phyloP scores from a whole-genome alignment of 371 early-diverging fungal species.

The Actinomortierella wolfii region DNA sequence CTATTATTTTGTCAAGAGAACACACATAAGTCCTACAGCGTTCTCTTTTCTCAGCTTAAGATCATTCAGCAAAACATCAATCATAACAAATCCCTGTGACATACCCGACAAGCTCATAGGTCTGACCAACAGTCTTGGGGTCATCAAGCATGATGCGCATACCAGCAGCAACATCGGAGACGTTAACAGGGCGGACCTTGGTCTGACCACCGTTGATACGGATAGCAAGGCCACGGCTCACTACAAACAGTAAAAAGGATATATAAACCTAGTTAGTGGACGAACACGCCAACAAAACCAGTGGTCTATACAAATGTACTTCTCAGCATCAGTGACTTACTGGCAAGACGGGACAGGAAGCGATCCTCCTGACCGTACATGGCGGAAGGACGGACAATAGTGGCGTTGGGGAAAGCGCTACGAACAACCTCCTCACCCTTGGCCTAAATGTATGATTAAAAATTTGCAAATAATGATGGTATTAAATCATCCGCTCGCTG shows the following conservation, averaged over 20 bases:
- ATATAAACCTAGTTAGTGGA: not conserved
- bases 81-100: no score
- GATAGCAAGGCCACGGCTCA: conserved; percentile 61
- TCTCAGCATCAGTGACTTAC: conserved; percentile 46
- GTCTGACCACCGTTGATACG: conserved; percentile 77
- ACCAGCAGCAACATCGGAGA: conserved; percentile 89
- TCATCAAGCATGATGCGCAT: conserved; percentile 76
- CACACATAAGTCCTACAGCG: no score
- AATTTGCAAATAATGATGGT: not conserved
- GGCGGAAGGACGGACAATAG: conserved; percentile 89
- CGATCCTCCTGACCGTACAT: conserved; percentile 94
- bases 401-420: conserved; percentile 88
- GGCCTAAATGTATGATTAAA: conserved; percentile 52
- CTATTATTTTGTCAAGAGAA: conserved; percentile 31
- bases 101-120: conserved; percentile 89
- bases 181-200: conserved; percentile 84
- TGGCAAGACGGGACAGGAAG: conserved; percentile 90
- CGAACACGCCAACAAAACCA: not conserved
- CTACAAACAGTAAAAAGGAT: conserved; percentile 1
- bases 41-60: not conserved
- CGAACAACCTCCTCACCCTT: conserved; percentile 89
- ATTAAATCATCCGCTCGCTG: not conserved
- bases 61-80: not conserved
- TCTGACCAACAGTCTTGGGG: conserved; percentile 79
- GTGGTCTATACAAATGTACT: not conserved